Evolutionary conservation across 371 early-diverging fungal genomes (phyloP).

Genomic region (Zychaea mexicana): DNA sequence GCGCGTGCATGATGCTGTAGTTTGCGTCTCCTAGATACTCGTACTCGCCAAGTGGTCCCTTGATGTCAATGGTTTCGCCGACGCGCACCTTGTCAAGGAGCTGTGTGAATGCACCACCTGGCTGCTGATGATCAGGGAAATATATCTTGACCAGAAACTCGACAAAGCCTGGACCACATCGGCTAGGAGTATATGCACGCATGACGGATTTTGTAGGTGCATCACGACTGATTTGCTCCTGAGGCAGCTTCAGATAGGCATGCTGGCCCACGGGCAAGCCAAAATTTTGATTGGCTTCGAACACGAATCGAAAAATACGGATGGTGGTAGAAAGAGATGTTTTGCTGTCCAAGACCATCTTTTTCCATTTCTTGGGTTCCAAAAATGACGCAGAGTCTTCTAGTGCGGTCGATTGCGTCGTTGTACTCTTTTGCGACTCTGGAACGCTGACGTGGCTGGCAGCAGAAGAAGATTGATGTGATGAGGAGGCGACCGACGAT

Average conservation of each 20-base stretch:
- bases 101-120: constrained; percentile 60
- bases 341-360: constrained; percentile 34
- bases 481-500: constrained; percentile 10
- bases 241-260: constrained; percentile 27
- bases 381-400: constrained; percentile 26
- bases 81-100: constrained; percentile 48
- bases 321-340: constrained; percentile 40
- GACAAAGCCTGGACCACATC: constrained; percentile 36
- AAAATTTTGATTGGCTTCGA: constrained; percentile 28
- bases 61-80: constrained; percentile 59
- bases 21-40: constrained; percentile 46
- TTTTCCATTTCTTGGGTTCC: constrained; percentile 44
- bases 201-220: constrained; percentile 36
- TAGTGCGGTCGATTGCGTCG: constrained; percentile 1
- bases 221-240: constrained; percentile 12
- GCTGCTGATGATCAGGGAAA: constrained; percentile 30
- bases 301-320: constrained; percentile 43
- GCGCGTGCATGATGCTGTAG: constrained; percentile 8
- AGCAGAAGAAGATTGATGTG: too few species aligned
- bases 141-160: constrained; percentile 71
- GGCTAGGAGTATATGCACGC: constrained; percentile 65
- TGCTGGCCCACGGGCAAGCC: constrained; percentile 57
- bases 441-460: constrained; percentile 7
- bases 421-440: constrained; percentile 2
- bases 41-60: constrained; percentile 64